A percentile compares a stretch with the other conserved stretches of the same genome.
Conservation (phyloP, 108 stramenopile species). For the Epipyxis sp. region DNA sequence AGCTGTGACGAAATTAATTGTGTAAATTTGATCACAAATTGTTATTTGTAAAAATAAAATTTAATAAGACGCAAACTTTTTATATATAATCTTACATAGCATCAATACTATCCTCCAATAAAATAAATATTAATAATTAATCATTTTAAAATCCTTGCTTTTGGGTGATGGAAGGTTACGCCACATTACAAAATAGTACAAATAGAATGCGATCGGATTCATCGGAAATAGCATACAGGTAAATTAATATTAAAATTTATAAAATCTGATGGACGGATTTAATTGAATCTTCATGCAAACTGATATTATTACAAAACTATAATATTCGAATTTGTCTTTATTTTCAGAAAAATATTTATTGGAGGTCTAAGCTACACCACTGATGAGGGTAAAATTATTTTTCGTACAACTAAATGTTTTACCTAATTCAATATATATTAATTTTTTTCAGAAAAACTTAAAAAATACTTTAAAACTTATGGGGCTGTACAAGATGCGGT, state of each 20-base stretch:
- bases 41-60: no score
- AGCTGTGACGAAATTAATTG: no score
- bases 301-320: not conserved
- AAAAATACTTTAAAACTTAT: constrained; percentile 35
- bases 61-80: no score
- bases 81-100: no score
- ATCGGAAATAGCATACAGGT: not conserved
- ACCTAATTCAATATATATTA: not conserved
- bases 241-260: not conserved
- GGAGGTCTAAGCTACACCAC: constrained; percentile 33
- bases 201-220: constrained; percentile 36
- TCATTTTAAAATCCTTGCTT: no score
- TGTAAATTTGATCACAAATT: no score
- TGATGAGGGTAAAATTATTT: constrained; percentile 30
- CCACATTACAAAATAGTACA: no score
- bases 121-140: no score
- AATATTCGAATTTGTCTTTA: not conserved
- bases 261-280: no score
- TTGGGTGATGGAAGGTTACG: no score
- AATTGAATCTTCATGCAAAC: no score
- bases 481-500: constrained; percentile 42
- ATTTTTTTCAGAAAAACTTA: constrained; percentile 33
- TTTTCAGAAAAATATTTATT: constrained; percentile 30
- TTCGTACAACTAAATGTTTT: not conserved
- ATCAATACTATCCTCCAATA: no score